A percentile compares a stretch with the other conserved stretches of the same genome.
Evolutionary conservation across 805 yeast species (phyloP).

Genomic region (Yarrowia yakushimensis): DNA sequence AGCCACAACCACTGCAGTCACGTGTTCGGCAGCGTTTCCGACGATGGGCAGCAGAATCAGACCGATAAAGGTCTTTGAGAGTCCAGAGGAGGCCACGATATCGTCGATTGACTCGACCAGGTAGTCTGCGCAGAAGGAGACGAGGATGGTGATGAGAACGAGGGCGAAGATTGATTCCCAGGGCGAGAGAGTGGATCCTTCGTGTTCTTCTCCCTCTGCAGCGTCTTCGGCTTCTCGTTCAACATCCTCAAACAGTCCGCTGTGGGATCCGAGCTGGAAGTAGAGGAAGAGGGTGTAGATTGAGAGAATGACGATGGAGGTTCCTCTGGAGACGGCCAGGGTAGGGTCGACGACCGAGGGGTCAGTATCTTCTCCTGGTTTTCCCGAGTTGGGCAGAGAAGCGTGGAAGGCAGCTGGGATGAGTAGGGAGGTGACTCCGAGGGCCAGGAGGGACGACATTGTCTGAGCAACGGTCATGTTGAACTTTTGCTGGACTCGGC

Average conservation of each 20-base stretch:
- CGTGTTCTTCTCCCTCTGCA: conserved; percentile 34
- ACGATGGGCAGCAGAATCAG: conserved; percentile 91
- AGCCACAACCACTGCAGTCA: conserved; percentile 92
- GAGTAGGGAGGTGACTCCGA: conserved; percentile 81
- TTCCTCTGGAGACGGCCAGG: conserved; percentile 76
- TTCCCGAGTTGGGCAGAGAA: conserved; percentile 47
- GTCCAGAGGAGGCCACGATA: conserved; percentile 76
- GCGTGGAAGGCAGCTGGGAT: conserved; percentile 97
- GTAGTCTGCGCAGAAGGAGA: conserved; percentile 88
- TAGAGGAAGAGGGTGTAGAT: conserved; percentile 75
- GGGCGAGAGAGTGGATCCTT: conserved; percentile 48
- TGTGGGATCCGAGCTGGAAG: conserved; percentile 89
- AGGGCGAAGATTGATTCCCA: conserved; percentile 53
- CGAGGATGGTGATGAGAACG: conserved; percentile 65
- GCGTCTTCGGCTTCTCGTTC: conserved; percentile 43
- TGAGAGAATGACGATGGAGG: conserved; percentile 70
- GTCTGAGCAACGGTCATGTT: conserved; percentile 98
- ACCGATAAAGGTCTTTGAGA: conserved; percentile 94
- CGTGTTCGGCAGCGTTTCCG: conserved; percentile 98
- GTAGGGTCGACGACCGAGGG: conserved; percentile 47
- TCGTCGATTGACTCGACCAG: conserved; percentile 91
- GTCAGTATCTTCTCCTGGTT: conserved; percentile 34
- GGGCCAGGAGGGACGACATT: conserved; percentile 89
- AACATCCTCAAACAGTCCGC: conserved; percentile 61
- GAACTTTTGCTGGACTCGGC: conserved; percentile 79